Percentiles rank a stretch among this genome's conserved stretches.
Conservation (phyloP, 2,329 filamentous ascomycete species). For the Elsinoe australis region DNA sequence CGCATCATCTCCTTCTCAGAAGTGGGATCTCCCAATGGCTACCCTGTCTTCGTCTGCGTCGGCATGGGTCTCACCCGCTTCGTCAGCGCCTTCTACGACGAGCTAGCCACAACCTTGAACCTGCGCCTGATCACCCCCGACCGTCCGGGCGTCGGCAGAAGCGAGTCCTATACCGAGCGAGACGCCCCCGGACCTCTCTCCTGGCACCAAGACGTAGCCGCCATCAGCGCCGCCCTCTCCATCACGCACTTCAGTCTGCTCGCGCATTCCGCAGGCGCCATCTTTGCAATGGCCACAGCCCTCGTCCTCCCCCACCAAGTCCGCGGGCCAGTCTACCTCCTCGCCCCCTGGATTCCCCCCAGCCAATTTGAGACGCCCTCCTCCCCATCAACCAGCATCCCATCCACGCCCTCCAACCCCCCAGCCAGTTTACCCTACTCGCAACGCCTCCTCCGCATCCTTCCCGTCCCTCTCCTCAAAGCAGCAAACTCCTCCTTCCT, state of each 20-base stretch:
- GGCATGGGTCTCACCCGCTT: conserved; percentile 96
- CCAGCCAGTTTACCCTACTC: conserved; percentile 83
- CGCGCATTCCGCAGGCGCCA: conserved; percentile 93
- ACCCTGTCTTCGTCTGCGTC: conserved; percentile 90
- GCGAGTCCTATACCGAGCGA: conserved; percentile 73
- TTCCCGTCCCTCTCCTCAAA: conserved; percentile 85
- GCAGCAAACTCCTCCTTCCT: conserved; percentile 95
- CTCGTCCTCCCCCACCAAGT: conserved; percentile 95
- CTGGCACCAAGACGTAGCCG: conserved; percentile 91
- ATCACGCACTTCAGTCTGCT: conserved; percentile 95
- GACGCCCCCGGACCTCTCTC: conserved; percentile 72
- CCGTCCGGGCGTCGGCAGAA: conserved; percentile 86
- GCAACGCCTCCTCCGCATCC: conserved; percentile 79
- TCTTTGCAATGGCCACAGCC: conserved; percentile 91
- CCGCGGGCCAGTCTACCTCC: conserved; percentile 82
- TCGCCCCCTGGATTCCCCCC: conserved; percentile 95
- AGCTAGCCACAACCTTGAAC: conserved; percentile 80
- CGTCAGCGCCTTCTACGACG: conserved; percentile 95
- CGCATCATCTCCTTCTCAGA: conserved; percentile 92
- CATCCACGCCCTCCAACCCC: conserved; percentile 53
- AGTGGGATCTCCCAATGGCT: conserved; percentile 85
- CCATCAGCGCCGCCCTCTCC: conserved; percentile 83
- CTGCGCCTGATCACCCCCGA: conserved; percentile 89
- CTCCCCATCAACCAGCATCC: conserved; percentile 21
- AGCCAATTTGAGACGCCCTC: conserved; percentile 81